Evolutionary conservation across 2,329 filamentous ascomycete species (phyloP).

Genomic region (Nemania diffusa): DNA sequence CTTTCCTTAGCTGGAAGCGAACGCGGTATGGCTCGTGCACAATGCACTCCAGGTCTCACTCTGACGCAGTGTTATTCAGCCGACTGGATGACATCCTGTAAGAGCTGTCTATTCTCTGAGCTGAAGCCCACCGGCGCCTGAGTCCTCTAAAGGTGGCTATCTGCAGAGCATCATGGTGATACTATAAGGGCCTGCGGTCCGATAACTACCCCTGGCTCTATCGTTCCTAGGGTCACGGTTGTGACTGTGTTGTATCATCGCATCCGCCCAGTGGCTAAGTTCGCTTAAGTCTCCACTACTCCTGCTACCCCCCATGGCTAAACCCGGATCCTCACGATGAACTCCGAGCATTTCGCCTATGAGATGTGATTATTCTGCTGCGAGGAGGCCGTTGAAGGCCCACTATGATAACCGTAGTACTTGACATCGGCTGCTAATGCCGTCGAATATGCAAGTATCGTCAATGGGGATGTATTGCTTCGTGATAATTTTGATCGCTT

Average conservation of each 20-base stretch:
- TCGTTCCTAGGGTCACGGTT: constrained; percentile 41
- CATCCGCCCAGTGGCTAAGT: constrained; percentile 45
- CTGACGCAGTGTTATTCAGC: constrained; percentile 41
- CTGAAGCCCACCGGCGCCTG: constrained; percentile 34
- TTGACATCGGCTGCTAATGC: constrained; percentile 70
- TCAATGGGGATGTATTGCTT: constrained; percentile 78
- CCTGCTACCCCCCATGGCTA: constrained; percentile 45
- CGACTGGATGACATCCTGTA: constrained; percentile 35
- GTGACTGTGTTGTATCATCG: constrained; percentile 46
- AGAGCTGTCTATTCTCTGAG: constrained; percentile 35
- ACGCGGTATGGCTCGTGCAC: constrained; percentile 4
- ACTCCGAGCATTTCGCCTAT: constrained; percentile 45
- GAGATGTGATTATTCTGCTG: constrained; percentile 38
- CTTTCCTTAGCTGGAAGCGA: constrained; percentile 9
- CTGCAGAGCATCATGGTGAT: constrained; percentile 41
- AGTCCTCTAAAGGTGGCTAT: constrained; percentile 33
- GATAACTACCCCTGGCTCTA: constrained; percentile 45
- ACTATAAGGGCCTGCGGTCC: constrained; percentile 53
- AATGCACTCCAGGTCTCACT: constrained; percentile 24
- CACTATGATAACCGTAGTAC: constrained; percentile 62
- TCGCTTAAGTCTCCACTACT: constrained; percentile 44
- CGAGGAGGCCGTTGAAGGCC: constrained; percentile 35
- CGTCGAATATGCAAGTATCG: constrained; percentile 77
- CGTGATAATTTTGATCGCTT: constrained; percentile 89
- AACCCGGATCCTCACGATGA: constrained; percentile 48